Conservation (phyloP, 164 flowering plant genomes). For the Chimonanthus praecox region DNA sequence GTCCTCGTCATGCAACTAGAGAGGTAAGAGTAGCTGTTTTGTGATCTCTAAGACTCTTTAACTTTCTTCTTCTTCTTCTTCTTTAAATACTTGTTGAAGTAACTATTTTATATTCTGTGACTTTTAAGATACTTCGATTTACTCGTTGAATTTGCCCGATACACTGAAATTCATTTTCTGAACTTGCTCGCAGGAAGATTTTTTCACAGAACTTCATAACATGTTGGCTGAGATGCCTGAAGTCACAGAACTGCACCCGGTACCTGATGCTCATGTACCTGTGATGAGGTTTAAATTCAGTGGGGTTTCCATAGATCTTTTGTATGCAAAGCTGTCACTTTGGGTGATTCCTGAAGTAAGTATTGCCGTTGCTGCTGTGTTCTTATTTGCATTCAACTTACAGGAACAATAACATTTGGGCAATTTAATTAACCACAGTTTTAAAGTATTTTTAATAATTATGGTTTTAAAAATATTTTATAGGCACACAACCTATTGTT, state of each 20-base stretch:
- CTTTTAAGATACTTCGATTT: neutral
- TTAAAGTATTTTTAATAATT: no score
- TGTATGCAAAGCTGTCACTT: constrained; percentile 76
- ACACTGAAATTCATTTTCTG: constrained; percentile 6
- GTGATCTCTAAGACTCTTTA: constrained; percentile 7
- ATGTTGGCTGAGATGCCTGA: constrained; percentile 90
- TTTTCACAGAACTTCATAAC: constrained; percentile 68
- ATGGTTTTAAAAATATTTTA: no score
- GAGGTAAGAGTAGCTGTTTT: constrained; percentile 47
- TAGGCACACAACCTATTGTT: no score
- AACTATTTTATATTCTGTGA: neutral
- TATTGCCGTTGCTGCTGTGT: constrained; percentile 3
- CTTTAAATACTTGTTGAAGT: no score
- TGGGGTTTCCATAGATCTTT: constrained; percentile 91
- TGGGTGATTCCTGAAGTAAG: constrained; percentile 95
- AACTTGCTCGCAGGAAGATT: constrained; percentile 61
- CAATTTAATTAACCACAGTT: no score
- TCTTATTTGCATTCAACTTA: neutral
- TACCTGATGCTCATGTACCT: constrained; percentile 97
- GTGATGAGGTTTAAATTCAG: constrained; percentile 83
- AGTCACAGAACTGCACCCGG: constrained; percentile 85
- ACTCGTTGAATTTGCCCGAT: constrained; percentile 2
- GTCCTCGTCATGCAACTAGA: constrained; percentile 87
- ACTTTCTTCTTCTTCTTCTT: neutral
- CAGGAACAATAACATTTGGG: no score